Base-by-base conservation (phyloP, 192 early-diverging fungal species). In the Rhizoclosmatium globosum region DNA sequence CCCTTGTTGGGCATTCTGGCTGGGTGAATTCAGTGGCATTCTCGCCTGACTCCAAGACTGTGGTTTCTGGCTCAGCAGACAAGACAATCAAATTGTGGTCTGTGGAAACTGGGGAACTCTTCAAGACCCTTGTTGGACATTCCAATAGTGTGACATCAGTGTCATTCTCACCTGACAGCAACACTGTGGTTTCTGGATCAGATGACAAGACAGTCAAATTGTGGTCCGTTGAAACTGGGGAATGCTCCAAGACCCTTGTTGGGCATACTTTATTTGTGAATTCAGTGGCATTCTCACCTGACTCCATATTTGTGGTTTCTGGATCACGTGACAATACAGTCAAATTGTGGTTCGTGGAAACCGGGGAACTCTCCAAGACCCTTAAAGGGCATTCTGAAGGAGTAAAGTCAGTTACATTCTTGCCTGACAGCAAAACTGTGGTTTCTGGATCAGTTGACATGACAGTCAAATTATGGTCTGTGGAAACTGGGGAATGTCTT, bases 181-280 rank as follows among this genome's bases (percentile, higher is more conserved):
- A 15, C 0, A n/a, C 19, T 9, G 53, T 44, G 31, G 31, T 31
- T 31, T 31, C 31, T 31, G 31, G 31, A 0, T 31, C 31, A 31
- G 0, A 0, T 31, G 79, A 80, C 44, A 39, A 65, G 1, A 80
- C 73, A 7, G 62, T 80, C 56, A 48, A 45, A 42, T 39, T 80
- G 0, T 80, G 73, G 73, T 86, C 92, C 76, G 89, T 92, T 0
- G 81, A 9, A 68, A 70, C 11, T 21, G 23, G 59, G 21, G 41
- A 48, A 9, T 57, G n/a, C 0, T 0, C 0, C 41, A 39, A 39
- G 9, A 56, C 70, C 9, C 57, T 72, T 39, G 19, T 13, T 31
- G 70, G 50, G 4, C 70, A 72, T 39, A n/a, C n/a, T n/a, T n/a
- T n/a, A n/a, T 31, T 1, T 47, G 67, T 68, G 67, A 31, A 23